phyloP scores from a whole-genome alignment of 352 stramenopile species.

The Globisporangium ultimum region DNA sequence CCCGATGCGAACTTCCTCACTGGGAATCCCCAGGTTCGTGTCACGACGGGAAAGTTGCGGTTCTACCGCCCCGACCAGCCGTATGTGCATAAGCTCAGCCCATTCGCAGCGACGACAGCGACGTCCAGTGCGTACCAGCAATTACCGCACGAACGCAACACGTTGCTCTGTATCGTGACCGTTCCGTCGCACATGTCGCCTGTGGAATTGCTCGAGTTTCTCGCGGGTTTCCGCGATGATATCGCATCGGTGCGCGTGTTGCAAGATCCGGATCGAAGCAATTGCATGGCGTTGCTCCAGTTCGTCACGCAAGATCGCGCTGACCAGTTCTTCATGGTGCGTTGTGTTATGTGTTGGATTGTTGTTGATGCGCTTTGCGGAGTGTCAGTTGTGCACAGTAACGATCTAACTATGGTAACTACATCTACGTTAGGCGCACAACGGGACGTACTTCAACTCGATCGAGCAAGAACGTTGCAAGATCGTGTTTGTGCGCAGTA shows the following conservation, averaged over 20 bases:
- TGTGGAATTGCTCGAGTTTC: constrained; percentile 83
- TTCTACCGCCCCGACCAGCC: constrained; percentile 77
- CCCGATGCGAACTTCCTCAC: constrained; percentile 57
- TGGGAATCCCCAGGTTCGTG: constrained; percentile 74
- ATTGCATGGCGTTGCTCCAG: constrained; percentile 86
- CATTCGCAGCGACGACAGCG: constrained; percentile 8
- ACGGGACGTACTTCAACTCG: constrained; percentile 91
- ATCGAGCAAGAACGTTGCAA: constrained; percentile 89
- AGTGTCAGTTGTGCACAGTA: no score
- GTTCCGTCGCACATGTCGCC: constrained; percentile 84
- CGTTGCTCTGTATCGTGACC: constrained; percentile 78
- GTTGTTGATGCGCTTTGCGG: neutral
- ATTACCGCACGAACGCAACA: constrained; percentile 66
- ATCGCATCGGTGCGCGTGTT: constrained; percentile 79
- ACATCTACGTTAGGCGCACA: constrained; percentile 52
- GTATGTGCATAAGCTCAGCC: constrained; percentile 24
- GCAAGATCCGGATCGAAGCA: constrained; percentile 75
- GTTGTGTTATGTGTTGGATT: neutral
- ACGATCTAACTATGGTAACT: neutral
- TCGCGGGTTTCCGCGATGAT: constrained; percentile 65
- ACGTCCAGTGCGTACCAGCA: constrained; percentile 20
- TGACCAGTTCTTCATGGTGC: constrained; percentile 75
- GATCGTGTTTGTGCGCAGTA: constrained; percentile 88
- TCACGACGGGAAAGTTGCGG: constrained; percentile 73
- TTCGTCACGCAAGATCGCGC: constrained; percentile 75